Evolutionary conservation across 2,329 filamentous ascomycete genomes (phyloP).

Genomic region (Hirsutella thompsonii): DNA sequence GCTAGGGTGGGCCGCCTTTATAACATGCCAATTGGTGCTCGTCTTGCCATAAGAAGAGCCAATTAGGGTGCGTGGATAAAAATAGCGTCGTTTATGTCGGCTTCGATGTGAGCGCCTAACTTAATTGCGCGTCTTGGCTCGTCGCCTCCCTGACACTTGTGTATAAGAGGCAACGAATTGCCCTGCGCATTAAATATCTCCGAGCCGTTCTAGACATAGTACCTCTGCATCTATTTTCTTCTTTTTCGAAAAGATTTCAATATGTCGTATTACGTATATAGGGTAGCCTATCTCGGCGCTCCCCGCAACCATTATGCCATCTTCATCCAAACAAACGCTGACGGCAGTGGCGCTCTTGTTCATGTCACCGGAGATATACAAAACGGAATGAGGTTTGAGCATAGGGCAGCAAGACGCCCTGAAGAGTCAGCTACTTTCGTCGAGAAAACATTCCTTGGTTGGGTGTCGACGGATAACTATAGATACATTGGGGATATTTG

Average conservation of each 20-base stretch:
- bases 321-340: conserved; percentile 9
- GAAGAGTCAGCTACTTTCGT: conserved; percentile 9
- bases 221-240: not conserved
- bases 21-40: not conserved
- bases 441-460: conserved; percentile 7
- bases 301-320: conserved; percentile 14
- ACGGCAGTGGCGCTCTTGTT: conserved; percentile 5
- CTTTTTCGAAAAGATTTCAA: not conserved
- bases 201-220: not conserved
- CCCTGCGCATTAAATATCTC: not conserved
- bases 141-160: not conserved
- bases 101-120: not conserved
- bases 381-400: conserved; percentile 14
- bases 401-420: conserved; percentile 7
- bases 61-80: not conserved
- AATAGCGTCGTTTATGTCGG: not conserved
- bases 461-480: conserved; percentile 8
- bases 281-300: conserved; percentile 2
- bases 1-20: not conserved
- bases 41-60: not conserved
- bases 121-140: not conserved
- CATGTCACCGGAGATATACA: conserved; percentile 19
- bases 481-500: conserved; percentile 9
- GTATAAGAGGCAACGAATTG: not conserved
- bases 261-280: conserved; percentile 3